phyloP scores from a whole-genome alignment of 495 filamentous ascomycete genomes.

The Aspergillus cristatus region DNA sequence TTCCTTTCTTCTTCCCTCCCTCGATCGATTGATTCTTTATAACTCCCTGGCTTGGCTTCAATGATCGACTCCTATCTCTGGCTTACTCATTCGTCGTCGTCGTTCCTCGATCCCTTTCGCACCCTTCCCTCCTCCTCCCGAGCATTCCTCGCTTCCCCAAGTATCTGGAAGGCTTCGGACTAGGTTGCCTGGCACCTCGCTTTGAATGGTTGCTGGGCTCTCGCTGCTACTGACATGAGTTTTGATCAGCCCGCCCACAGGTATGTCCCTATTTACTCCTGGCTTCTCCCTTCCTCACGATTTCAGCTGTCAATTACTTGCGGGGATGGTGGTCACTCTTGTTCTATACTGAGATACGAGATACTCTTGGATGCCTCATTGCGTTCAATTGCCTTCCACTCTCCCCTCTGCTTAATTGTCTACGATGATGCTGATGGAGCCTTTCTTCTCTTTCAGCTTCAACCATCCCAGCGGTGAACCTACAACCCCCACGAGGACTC shows the following conservation, averaged over 20 bases:
- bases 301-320: conserved; percentile 15
- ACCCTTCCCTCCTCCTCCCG: conserved; percentile 12
- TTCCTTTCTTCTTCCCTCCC: too few relatives aligned
- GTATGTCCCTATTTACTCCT: conserved; percentile 34
- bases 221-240: conserved; percentile 54
- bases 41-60: conserved; percentile 19
- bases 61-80: conserved; percentile 13
- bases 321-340: conserved; percentile 1
- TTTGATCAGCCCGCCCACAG: conserved; percentile 65
- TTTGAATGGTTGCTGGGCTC: conserved; percentile 34
- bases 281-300: conserved; percentile 9
- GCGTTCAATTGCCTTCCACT: neutral
- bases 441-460: conserved; percentile 49
- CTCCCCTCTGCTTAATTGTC: conserved; percentile 5
- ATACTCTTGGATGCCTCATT: neutral
- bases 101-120: conserved; percentile 15
- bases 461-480: conserved; percentile 70
- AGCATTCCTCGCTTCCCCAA: conserved; percentile 24
- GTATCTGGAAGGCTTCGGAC: conserved; percentile 9
- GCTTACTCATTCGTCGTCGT: conserved; percentile 16
- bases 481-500: conserved; percentile 67
- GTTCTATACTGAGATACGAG: conserved; percentile 5
- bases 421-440: conserved; percentile 30
- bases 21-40: too few relatives aligned
- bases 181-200: conserved; percentile 28